Evolutionary conservation across 768 basidiomycete genomes (phyloP), one percentile per base, ranked within the genome.

Genomic region (Pleurotus djamor): DNA sequence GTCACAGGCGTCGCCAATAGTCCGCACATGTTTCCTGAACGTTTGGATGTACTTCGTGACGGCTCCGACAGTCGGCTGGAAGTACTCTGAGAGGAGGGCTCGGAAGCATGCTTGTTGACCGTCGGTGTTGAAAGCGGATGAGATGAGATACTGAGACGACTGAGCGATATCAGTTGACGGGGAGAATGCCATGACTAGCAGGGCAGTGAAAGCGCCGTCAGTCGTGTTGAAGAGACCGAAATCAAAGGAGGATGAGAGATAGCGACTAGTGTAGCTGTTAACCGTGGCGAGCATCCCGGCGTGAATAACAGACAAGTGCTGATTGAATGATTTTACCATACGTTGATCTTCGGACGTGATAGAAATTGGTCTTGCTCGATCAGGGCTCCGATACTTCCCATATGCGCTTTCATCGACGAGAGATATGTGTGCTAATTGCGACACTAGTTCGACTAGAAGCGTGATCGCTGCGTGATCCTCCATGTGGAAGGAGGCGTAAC

Each of bases 71-170:
- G 91, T 79, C 34, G 81, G 78, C 38, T 82, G 79, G 0, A 94
- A 84, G 55, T 83, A 77, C 55, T 89, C 83, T 63, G 81, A 77
- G 2, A 98, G 77, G 17, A 98, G 74, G 12, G 84, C 86, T 6
- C 91, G 86, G 67, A 97, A 89, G 68, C 92, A 96, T 63, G 97
- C 96, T 41, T 84, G 79, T 47, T 97, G 90, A 32, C 84, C 87
- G 66, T 96, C 93, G n/a, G 87, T 91, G 64, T 96, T 91, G 65
- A 91, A 96, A 0, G 94, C 90, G 57, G 93, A 83, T 9, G 89
- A 89, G 32, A 92, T 81, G n/a, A 98, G 70, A 16, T 83, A 83
- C 69, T 94, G 91, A 1, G 88, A 91, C 9, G 89, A 86, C 47
- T 79, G 76, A 64, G 91, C 91, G 13, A 96, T 73, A 12, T 85